Base-by-base conservation (phyloP, 1,284 basidiomycete species). In the Pseudozyma tsukubaensis region DNA sequence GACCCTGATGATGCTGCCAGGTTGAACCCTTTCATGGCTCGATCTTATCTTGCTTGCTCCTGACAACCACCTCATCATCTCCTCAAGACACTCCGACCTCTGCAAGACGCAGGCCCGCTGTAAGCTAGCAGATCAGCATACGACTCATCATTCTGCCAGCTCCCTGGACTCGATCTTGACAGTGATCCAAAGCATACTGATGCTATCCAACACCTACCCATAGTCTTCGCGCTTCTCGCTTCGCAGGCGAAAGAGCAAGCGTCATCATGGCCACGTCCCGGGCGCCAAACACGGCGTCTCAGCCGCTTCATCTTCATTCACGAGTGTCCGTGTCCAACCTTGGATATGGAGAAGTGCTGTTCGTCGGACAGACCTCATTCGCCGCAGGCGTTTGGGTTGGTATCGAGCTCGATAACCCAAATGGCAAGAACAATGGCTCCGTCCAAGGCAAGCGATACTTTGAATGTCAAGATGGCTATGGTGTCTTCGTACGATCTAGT, bases 341-440 rank as follows among this genome's bases (percentile, higher is more conserved):
- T 2, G 95, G 94, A 13, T 88, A 89, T 51, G 97, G 97, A 10
- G 87, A 91, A 55, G 92, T 98, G 35, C 89, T 94, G 50, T 99
- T 95, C 87, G 89, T 88, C 45, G 97, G 97, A 0, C 83, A 89
- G 51, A 88, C 97, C 0, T 88, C 89, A 4, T 99, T 99, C 84
- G 90, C 93, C 14, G 85, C 90, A 2, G 97, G 97, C 0, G 92
- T 92, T 86, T 99, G 97, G 97, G 89, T 97, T 64, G 97, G 97
- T 14, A 90, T 99, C 62, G 94, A 95, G 83, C 89, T 99, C 58
- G 89, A 85, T 59, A 76, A 81, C 78, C 82, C 53, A 4, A 91
- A 90, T 47, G 97, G 97, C 42, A 98, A 98, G 90, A 99, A 99
- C 86, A 92, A 99, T 80, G 97, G 97, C 1, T 89, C 90, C 1